A percentile compares a stretch with the other conserved stretches of the same genome.
These are phyloP conservation scores for Collybia sp. DNA, from an alignment of 768 basidiomycete genomes.

Conservation along the genomic window DNA sequence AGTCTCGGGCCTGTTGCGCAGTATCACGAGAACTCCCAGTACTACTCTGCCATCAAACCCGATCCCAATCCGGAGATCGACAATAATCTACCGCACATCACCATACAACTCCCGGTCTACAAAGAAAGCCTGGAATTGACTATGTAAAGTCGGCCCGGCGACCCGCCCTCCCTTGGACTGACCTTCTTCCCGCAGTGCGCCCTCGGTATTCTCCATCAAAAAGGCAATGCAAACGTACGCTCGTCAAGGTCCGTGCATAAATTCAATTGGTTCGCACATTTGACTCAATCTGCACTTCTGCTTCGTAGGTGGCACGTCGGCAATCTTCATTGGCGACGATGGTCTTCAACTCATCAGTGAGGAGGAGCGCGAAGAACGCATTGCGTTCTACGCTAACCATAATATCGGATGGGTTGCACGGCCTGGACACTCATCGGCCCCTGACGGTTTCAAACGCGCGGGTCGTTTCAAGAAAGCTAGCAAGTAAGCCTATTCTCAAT, in stretches of 20 bases:
- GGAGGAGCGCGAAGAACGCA: slow-evolving; percentile 57
- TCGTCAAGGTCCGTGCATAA: slow-evolving; percentile 49
- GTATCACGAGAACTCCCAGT: slow-evolving; percentile 79
- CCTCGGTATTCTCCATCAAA: slow-evolving; percentile 75
- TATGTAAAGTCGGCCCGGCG: slow-evolving; percentile 45
- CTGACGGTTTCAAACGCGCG: slow-evolving; percentile 88
- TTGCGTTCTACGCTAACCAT: slow-evolving; percentile 75
- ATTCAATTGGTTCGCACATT: neutral
- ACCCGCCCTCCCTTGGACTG: slow-evolving; percentile 5
- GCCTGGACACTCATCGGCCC: slow-evolving; percentile 63
- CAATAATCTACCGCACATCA: slow-evolving; percentile 68
- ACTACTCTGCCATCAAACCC: slow-evolving; percentile 71
- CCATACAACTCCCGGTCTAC: slow-evolving; percentile 84
- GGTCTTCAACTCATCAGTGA: slow-evolving; percentile 69
- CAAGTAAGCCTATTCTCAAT: slow-evolving; percentile 27
- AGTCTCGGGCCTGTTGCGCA: slow-evolving; percentile 79
- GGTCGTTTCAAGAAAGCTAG: slow-evolving; percentile 87
- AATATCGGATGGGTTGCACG: slow-evolving; percentile 77
- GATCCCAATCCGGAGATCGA: slow-evolving; percentile 64
- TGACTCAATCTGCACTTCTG: neutral
- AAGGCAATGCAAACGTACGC: slow-evolving; percentile 87
- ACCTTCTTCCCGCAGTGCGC: slow-evolving; percentile 35
- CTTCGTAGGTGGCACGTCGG: slow-evolving; percentile 52
- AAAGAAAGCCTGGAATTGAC: slow-evolving; percentile 74
- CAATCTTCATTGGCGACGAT: slow-evolving; percentile 82